These are phyloP conservation scores for Canavalia ensiformis DNA, from an alignment of 306 rosid genomes.

Conservation along the genomic window DNA sequence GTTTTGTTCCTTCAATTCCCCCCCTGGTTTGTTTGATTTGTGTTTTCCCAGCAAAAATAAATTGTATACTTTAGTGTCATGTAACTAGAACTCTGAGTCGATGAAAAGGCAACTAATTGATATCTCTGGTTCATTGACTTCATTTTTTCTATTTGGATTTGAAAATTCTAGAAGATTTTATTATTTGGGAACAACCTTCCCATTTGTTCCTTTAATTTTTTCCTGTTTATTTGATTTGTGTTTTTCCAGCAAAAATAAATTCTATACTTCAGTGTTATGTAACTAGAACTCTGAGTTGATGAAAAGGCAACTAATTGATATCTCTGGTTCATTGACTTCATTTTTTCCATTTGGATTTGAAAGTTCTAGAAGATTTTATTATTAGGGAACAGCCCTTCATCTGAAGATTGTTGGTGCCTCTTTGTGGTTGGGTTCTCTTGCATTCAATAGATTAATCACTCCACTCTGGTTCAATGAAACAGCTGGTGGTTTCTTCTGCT, in stretches of 20 bases:
- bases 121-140: constrained; percentile 18
- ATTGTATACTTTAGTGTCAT: constrained; percentile 26
- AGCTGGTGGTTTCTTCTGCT: constrained; percentile 49
- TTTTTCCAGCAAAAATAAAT: constrained; percentile 14
- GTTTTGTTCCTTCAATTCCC: constrained; percentile 40
- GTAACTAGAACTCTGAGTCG: constrained; percentile 20
- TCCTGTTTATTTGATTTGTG: constrained; percentile 26
- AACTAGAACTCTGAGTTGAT: constrained; percentile 23
- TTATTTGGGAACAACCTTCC: no score
- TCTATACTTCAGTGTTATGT: constrained; percentile 27
- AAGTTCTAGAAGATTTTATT: constrained; percentile 30
- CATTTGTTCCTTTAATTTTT: constrained; percentile 35
- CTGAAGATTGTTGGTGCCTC: constrained; percentile 43
- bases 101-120: constrained; percentile 34
- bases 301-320: constrained; percentile 35
- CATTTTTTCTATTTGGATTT: not conserved
- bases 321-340: constrained; percentile 13
- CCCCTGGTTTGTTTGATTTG: constrained; percentile 27
- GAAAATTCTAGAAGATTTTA: not conserved
- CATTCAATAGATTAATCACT: constrained; percentile 47
- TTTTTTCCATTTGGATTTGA: not conserved
- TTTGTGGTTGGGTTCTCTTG: constrained; percentile 52
- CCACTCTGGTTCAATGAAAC: constrained; percentile 52
- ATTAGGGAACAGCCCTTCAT: constrained; percentile 46
- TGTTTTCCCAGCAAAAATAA: constrained; percentile 9